These are phyloP conservation scores for Lecanicillium sp. DNA, from an alignment of 2,329 filamentous ascomycete species.

Conservation along the genomic window DNA sequence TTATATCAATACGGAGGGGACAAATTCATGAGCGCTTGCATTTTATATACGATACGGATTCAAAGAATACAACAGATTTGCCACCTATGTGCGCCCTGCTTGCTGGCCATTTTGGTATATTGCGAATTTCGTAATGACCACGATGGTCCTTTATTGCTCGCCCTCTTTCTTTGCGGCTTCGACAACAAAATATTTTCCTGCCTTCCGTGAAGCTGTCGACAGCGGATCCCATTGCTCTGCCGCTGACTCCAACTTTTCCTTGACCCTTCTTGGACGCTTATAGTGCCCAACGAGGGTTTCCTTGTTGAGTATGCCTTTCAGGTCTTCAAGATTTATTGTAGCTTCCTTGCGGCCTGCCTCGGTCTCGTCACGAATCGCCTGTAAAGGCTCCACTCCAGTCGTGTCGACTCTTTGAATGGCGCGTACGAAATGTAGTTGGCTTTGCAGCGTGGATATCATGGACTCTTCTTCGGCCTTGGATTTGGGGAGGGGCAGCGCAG, in stretches of 20 bases:
- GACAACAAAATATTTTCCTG: constrained; percentile 71
- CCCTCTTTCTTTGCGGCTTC: constrained; percentile 42
- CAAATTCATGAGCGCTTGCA: not conserved
- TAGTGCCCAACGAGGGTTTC: constrained; percentile 56
- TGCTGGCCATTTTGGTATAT: too few species aligned
- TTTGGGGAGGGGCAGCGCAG: constrained; percentile 70
- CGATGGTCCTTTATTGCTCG: too few species aligned
- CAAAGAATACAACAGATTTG: not conserved
- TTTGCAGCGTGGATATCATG: constrained; percentile 67
- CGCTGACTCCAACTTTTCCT: constrained; percentile 29
- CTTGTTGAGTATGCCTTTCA: constrained; percentile 46
- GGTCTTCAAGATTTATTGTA: constrained; percentile 48
- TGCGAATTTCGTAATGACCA: too few species aligned
- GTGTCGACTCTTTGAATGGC: constrained; percentile 77
- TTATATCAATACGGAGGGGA: not conserved
- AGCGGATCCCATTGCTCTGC: constrained; percentile 65
- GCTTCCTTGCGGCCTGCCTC: constrained; percentile 48
- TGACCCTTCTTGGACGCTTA: constrained; percentile 31
- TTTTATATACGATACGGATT: not conserved
- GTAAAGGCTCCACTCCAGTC: constrained; percentile 60
- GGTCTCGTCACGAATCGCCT: constrained; percentile 76
- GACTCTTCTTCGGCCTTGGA: constrained; percentile 52
- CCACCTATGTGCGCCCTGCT: too few species aligned
- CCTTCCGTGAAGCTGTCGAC: constrained; percentile 53
- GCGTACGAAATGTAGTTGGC: constrained; percentile 86